phyloP scores from a whole-genome alignment of 371 early-diverging fungal genomes.

The Mucor ambiguus region DNA sequence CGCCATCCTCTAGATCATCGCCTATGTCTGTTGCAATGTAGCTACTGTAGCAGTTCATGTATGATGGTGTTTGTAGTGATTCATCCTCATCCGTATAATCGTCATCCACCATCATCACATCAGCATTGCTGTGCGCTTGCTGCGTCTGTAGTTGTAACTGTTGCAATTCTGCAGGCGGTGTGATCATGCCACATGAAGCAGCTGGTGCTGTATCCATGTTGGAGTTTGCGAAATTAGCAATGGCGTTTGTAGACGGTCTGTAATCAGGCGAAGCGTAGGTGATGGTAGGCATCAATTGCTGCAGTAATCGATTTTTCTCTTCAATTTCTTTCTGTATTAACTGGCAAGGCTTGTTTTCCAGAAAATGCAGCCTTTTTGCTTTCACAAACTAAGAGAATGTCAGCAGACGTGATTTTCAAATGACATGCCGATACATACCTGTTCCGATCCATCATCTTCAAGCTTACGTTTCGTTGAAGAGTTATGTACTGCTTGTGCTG shows the following conservation, averaged over 20 bases:
- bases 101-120: slow-evolving; percentile 12
- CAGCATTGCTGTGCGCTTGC: neutral
- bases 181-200: neutral
- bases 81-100: slow-evolving; percentile 22
- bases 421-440: neutral
- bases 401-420: neutral
- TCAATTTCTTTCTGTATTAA: neutral
- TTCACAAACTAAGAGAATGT: neutral
- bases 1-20: slow-evolving; percentile 10
- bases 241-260: neutral
- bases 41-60: neutral
- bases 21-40: neutral
- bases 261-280: slow-evolving; percentile 6
- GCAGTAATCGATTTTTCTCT: neutral
- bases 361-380: neutral
- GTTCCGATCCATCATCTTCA: neutral
- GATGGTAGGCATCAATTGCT: neutral
- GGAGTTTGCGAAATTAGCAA: neutral
- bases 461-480: slow-evolving; percentile 1
- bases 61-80: slow-evolving; percentile 9
- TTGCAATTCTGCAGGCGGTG: neutral
- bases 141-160: neutral
- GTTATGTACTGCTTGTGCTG: neutral
- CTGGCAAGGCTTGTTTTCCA: neutral
- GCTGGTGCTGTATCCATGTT: neutral